Percentiles rank a stretch among this genome's conserved stretches.
Conservation (phyloP, 179 eudicot species). For the Silene noctiflora region DNA sequence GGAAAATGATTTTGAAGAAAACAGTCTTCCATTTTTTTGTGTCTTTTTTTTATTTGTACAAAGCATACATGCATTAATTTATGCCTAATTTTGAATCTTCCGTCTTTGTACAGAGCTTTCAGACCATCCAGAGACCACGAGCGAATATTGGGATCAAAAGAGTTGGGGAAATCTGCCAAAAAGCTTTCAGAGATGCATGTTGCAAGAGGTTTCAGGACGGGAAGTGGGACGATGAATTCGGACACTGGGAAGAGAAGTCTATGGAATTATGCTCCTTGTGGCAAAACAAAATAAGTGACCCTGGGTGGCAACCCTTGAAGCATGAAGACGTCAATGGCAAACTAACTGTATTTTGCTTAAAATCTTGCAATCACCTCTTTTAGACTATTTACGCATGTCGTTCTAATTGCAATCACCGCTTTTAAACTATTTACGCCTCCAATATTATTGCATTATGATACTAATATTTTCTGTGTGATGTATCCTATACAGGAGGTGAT, state of each 20-base stretch:
- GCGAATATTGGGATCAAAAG: slow-evolving; percentile 27
- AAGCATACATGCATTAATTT: no score
- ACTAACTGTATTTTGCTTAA: slow-evolving; percentile 18
- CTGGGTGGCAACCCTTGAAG: slow-evolving; percentile 36
- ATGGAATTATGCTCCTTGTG: slow-evolving; percentile 22
- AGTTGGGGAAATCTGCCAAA: slow-evolving; percentile 29
- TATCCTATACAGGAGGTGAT: slow-evolving; percentile 28
- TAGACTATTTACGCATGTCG: not conserved
- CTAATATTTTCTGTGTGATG: not conserved
- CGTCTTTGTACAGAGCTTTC: slow-evolving; percentile 24
- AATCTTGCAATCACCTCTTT: not conserved
- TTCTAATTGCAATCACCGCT: no score
- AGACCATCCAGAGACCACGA: slow-evolving; percentile 11
- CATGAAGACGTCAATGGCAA: slow-evolving; percentile 24
- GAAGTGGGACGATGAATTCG: slow-evolving; percentile 25
- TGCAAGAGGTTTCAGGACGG: slow-evolving; percentile 24
- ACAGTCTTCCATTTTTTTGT: not conserved
- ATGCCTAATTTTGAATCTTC: not conserved
- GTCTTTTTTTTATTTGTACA: no score
- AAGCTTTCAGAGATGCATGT: slow-evolving; percentile 31
- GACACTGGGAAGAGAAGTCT: slow-evolving; percentile 24
- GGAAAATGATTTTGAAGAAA: not conserved
- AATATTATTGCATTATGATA: not conserved
- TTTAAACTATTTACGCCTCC: no score
- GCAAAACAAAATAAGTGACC: slow-evolving; percentile 29